These are phyloP conservation scores for Cornus controversa DNA, from an alignment of 148 eudicot species.

Conservation along the genomic window DNA sequence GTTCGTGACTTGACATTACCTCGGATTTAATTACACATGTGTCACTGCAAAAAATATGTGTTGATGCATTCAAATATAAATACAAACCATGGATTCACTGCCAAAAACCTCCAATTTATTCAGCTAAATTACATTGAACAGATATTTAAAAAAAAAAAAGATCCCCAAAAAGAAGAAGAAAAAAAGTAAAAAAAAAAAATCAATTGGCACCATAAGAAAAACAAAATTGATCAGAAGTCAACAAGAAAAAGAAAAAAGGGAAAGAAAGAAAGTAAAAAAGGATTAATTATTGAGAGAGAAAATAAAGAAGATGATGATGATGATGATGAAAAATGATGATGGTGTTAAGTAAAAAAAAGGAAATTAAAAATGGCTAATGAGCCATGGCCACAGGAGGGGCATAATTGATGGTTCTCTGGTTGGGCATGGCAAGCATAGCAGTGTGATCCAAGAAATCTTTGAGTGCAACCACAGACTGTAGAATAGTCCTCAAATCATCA, in stretches of 20 bases:
- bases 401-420: constrained; percentile 59
- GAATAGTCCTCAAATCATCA: constrained; percentile 57
- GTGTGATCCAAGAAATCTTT: constrained; percentile 94
- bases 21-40: no score
- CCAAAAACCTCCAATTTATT: background rate
- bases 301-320: background rate
- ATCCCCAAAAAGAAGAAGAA: background rate
- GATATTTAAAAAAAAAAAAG: background rate
- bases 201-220: no score
- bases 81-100: background rate
- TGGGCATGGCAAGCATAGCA: constrained; percentile 90
- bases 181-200: no score
- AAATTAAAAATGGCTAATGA: constrained; percentile 30
- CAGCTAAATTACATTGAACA: background rate
- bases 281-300: background rate
- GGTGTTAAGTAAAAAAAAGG: background rate
- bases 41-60: no score
- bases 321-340: background rate
- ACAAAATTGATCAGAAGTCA: no score
- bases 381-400: constrained; percentile 41
- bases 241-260: no score
- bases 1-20: no score
- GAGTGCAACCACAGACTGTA: constrained; percentile 63
- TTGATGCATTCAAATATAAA: background rate
- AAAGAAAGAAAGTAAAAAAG: background rate